These are phyloP conservation scores for Exophiala sp. DNA, from an alignment of 2,329 filamentous ascomycete genomes.

Conservation along the genomic window DNA sequence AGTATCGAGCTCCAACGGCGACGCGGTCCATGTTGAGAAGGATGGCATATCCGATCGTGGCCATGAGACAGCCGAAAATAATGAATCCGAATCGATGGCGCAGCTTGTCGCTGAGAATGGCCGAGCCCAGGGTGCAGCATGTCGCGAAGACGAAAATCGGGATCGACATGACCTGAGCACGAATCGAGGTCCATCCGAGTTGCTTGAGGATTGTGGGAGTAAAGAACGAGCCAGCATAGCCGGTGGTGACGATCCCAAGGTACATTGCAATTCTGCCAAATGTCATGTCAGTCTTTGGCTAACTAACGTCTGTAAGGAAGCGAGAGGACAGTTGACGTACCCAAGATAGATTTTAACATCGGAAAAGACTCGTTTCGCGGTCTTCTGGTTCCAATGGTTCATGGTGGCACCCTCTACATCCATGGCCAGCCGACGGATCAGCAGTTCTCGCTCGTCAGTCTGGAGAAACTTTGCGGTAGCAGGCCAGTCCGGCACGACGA, in stretches of 20 bases:
- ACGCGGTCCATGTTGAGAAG: conserved; percentile 31
- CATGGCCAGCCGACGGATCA: conserved; percentile 34
- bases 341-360: conserved; percentile 35
- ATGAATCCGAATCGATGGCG: conserved; percentile 36
- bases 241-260: conserved; percentile 34
- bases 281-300: conserved; percentile 20
- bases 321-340: conserved; percentile 16
- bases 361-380: conserved; percentile 30
- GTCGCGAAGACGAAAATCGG: conserved; percentile 34
- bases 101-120: conserved; percentile 31
- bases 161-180: conserved; percentile 35
- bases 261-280: conserved; percentile 29
- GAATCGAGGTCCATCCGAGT: conserved; percentile 32
- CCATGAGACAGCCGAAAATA: conserved; percentile 33
- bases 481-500: conserved; percentile 34
- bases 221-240: conserved; percentile 34
- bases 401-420: conserved; percentile 29
- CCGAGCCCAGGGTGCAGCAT: conserved; percentile 30
- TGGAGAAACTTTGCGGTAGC: conserved; percentile 33
- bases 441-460: conserved; percentile 31
- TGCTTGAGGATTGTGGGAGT: conserved; percentile 35
- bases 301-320: conserved; percentile 21
- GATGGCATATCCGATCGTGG: conserved; percentile 35
- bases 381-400: conserved; percentile 31
- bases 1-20: conserved; percentile 30